These are phyloP conservation scores for Panus rudis DNA, from an alignment of 768 basidiomycete species.

Conservation along the genomic window DNA sequence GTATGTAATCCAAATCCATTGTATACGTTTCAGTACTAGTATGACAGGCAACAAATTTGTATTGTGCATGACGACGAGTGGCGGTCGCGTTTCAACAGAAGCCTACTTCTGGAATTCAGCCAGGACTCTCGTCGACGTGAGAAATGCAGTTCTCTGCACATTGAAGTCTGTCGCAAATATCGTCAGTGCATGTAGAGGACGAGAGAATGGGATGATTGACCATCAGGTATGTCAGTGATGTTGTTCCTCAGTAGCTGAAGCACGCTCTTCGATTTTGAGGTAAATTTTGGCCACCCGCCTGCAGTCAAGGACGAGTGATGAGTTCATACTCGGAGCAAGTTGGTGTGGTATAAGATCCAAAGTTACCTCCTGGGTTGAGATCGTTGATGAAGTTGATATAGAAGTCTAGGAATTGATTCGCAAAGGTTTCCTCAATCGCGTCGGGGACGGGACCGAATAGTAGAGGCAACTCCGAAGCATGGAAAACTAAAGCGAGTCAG, in stretches of 20 bases:
- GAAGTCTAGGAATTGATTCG: slow-evolving; percentile 37
- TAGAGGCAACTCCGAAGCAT: slow-evolving; percentile 38
- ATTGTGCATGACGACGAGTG: too few species aligned
- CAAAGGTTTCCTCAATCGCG: slow-evolving; percentile 33
- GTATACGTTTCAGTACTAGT: too few species aligned
- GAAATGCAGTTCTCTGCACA: slow-evolving; percentile 34
- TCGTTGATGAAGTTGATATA: slow-evolving; percentile 50
- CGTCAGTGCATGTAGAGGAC: neutral
- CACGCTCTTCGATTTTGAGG: slow-evolving; percentile 26
- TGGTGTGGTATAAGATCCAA: neutral
- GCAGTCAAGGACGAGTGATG: neutral
- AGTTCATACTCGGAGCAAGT: too few species aligned
- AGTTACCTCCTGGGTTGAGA: slow-evolving; percentile 42
- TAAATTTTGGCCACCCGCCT: slow-evolving; percentile 45
- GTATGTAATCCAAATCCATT: too few species aligned
- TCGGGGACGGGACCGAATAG: slow-evolving; percentile 40
- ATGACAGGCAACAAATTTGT: too few species aligned
- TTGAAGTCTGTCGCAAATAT: slow-evolving; percentile 31
- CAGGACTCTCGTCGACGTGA: slow-evolving; percentile 33
- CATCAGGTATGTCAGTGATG: slow-evolving; percentile 46
- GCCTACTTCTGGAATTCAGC: slow-evolving; percentile 45
- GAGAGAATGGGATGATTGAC: slow-evolving; percentile 31
- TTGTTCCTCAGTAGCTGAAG: slow-evolving; percentile 47
- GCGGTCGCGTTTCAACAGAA: too few species aligned
- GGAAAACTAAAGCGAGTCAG: slow-evolving; percentile 28